Evolutionary conservation across 768 basidiomycete genomes (phyloP).

Genomic region (Fomitopsis serialis): DNA sequence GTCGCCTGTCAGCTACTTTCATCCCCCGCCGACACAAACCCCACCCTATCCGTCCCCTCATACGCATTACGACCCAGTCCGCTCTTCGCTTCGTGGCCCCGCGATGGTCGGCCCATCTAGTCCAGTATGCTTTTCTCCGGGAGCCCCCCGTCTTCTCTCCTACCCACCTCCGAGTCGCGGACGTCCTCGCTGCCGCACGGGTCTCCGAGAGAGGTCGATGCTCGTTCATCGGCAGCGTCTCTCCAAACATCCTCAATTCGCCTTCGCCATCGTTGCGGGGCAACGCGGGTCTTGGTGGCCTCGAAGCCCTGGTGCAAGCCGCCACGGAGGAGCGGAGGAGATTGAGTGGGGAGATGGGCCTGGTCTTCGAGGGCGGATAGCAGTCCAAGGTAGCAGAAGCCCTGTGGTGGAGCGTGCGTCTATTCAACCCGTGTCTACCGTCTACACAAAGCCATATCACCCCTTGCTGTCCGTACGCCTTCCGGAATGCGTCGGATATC

Average conservation of each 20-base stretch:
- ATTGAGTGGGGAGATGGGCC: conserved; percentile 29
- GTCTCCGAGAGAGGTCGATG: neutral
- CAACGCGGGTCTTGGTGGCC: conserved; percentile 26
- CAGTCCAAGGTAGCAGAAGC: conserved; percentile 3
- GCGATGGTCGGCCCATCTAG: neutral
- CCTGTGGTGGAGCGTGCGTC: conserved; percentile 4
- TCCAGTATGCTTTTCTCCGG: neutral
- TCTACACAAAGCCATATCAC: neutral
- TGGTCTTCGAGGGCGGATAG: neutral
- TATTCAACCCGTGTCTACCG: neutral
- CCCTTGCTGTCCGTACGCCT: neutral
- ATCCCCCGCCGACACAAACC: neutral
- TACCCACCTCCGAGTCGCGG: conserved; percentile 2
- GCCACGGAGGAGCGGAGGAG: conserved; percentile 62
- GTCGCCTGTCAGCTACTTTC: conserved; percentile 3
- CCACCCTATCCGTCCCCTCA: neutral
- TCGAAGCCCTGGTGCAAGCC: conserved; percentile 68
- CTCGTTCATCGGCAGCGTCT: conserved; percentile 12
- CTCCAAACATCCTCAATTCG: conserved; percentile 17
- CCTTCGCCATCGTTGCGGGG: conserved; percentile 18
- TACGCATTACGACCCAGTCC: neutral
- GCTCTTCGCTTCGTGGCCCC: neutral
- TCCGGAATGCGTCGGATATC: neutral
- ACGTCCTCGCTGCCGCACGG: conserved; percentile 1
- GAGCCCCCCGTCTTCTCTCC: neutral